Evolutionary conservation across 75 land plant genomes (phyloP), one percentile per base, ranked within the genome.

Genomic region (Picea sitchensis): DNA sequence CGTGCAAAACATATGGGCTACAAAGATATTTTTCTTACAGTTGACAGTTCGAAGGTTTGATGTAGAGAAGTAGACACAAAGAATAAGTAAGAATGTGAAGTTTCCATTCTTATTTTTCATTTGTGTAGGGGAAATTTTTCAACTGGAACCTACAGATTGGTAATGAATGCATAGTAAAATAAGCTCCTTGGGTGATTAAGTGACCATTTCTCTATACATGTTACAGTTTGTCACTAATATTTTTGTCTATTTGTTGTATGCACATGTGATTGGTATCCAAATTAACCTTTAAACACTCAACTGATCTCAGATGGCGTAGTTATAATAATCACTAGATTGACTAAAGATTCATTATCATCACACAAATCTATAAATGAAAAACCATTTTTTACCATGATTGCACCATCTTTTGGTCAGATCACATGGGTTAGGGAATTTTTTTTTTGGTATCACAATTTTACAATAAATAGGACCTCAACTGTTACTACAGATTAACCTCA

Each of bases 341-440:
- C 13, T 56, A 75, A 47, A 75, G 3, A 30, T 30, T 41, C 44
- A 3, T 41, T 41, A 4, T 2, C 44, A 41, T 2, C 44, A 41
- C 44, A 4, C 3, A 41, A 41, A 41, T 41, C 44, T 41, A 41
- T 41, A 4, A 2, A 41, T 2, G 3, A 4, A 41, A 41, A 15
- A 60, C 14, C 7, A 20, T 26, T 44, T 38, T 31, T 31, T 80
- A 91, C 97, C 99, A 96, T 96, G 60, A 96, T 89, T 31, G 93
- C 92, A 67, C 84, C 81, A 77, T 84, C 87, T 26, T 91, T 84
- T 47, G 92, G 26, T 26, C 26, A 26, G 26, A 26, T 26, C 26
- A 26, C 26, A 0, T 26, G 26, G 26, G 26, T 26, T 0, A 26
- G 26, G 26, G 26, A 26, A 26, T 26, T 26, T 26, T 26, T 26